A percentile compares a stretch with the other conserved stretches of the same genome.
Conservation (phyloP, 495 filamentous ascomycete species). For the Podospora pseudocomata region DNA sequence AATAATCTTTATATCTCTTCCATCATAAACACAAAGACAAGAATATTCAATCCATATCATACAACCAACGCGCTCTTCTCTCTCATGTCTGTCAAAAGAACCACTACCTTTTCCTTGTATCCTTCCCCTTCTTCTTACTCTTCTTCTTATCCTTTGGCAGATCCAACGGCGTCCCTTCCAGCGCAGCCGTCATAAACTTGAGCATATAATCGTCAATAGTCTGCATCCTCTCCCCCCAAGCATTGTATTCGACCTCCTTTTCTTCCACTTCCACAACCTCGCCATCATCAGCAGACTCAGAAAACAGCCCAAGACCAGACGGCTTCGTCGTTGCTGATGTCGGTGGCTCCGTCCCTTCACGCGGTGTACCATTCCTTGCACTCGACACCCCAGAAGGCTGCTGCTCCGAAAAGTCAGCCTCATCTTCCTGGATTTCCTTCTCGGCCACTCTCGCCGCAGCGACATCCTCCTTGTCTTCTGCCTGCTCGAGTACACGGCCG, state of each 20-base stretch:
- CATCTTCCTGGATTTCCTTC: constrained; percentile 85
- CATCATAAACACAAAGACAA: background rate
- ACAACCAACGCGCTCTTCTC: background rate
- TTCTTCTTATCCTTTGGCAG: constrained; percentile 77
- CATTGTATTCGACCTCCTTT: constrained; percentile 51
- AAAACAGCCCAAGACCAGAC: constrained; percentile 41
- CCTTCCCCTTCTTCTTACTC: constrained; percentile 37
- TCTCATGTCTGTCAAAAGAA: background rate
- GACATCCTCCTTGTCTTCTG: constrained; percentile 90
- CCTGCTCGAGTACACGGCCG: constrained; percentile 70
- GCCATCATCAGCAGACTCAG: constrained; percentile 32
- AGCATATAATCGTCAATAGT: constrained; percentile 85
- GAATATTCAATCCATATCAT: background rate
- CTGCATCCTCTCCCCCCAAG: constrained; percentile 53
- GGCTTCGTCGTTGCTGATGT: constrained; percentile 17
- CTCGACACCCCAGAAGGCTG: constrained; percentile 48
- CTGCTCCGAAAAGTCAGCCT: constrained; percentile 86
- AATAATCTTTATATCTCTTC: background rate
- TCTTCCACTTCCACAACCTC: constrained; percentile 28
- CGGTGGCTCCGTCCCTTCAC: constrained; percentile 41
- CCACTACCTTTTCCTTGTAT: constrained; percentile 20
- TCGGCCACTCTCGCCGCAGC: constrained; percentile 81
- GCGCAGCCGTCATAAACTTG: constrained; percentile 67
- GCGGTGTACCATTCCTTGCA: constrained; percentile 43
- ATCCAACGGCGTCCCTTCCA: constrained; percentile 73